Evolutionary conservation across 768 basidiomycete species (phyloP).

Genomic region (Leucocoprinus leucothites): DNA sequence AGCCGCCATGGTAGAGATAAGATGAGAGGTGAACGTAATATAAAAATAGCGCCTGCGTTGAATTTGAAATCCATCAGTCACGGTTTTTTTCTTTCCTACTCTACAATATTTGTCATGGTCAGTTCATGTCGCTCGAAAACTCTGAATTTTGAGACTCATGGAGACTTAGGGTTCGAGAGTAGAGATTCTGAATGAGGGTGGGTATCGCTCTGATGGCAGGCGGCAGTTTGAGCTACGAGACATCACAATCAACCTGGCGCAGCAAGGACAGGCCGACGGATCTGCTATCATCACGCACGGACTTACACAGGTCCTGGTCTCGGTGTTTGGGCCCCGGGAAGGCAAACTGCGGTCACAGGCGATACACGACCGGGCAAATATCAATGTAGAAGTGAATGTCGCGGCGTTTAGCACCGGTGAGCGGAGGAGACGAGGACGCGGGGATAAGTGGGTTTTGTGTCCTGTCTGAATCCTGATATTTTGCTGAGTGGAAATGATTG

Average conservation of each 20-base stretch:
- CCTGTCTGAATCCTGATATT: background rate
- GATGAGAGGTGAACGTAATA: conserved; percentile 2
- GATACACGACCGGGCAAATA: conserved; percentile 80
- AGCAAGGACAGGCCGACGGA: conserved; percentile 80
- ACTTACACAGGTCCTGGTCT: conserved; percentile 82
- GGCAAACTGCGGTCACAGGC: conserved; percentile 77
- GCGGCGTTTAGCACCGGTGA: conserved; percentile 87
- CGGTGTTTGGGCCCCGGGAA: conserved; percentile 92
- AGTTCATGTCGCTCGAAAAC: too few species aligned
- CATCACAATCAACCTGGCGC: conserved; percentile 72
- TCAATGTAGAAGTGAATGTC: conserved; percentile 87
- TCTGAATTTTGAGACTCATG: too few species aligned
- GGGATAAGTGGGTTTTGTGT: conserved; percentile 74
- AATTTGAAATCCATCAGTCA: conserved; percentile 1
- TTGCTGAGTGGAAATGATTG: conserved; percentile 8
- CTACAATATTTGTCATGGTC: too few species aligned
- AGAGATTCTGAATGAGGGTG: conserved; percentile 82
- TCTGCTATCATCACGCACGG: conserved; percentile 84
- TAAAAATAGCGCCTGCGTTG: background rate
- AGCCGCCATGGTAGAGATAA: conserved; percentile 33
- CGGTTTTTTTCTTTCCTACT: background rate
- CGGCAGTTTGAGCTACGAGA: conserved; percentile 90
- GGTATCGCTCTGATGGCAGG: conserved; percentile 89
- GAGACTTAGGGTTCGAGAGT: conserved; percentile 55
- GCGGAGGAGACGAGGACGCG: conserved; percentile 67